Conservation (phyloP, 768 basidiomycete genomes). For the Amanita subjunquillea region DNA sequence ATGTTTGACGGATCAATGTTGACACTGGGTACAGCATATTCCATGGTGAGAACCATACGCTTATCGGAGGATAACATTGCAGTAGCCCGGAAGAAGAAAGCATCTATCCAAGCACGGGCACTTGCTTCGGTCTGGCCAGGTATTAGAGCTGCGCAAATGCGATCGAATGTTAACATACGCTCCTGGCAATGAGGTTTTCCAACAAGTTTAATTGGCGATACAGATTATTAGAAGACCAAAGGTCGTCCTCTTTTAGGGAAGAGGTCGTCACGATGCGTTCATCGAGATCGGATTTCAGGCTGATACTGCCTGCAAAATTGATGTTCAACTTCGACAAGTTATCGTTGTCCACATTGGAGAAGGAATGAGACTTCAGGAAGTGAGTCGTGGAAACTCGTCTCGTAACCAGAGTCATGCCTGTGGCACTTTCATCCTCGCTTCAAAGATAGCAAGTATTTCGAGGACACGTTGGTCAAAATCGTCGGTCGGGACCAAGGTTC, state of each 20-base stretch:
- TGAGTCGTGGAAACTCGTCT: slow-evolving; percentile 2
- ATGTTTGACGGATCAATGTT: not conserved
- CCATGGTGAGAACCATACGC: slow-evolving; percentile 11
- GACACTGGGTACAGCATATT: slow-evolving; percentile 9
- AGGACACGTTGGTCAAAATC: slow-evolving; percentile 8
- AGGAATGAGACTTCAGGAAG: not conserved
- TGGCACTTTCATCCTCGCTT: slow-evolving; percentile 9
- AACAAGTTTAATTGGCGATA: slow-evolving; percentile 10
- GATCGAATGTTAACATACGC: slow-evolving; percentile 1
- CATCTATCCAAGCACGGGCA: slow-evolving; percentile 11
- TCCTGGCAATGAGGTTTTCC: slow-evolving; percentile 8
- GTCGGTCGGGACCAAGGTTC: slow-evolving; percentile 3
- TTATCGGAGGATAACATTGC: slow-evolving; percentile 14
- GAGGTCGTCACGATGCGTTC: slow-evolving; percentile 8
- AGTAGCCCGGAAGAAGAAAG: slow-evolving; percentile 15
- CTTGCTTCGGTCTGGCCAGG: slow-evolving; percentile 12
- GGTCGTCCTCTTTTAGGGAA: slow-evolving; percentile 6
- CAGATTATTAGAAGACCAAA: slow-evolving; percentile 10
- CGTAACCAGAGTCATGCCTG: slow-evolving; percentile 7
- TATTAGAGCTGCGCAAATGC: slow-evolving; percentile 6
- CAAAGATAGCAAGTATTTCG: slow-evolving; percentile 8
- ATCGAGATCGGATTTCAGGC: slow-evolving; percentile 8
- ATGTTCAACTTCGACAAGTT: slow-evolving; percentile 9
- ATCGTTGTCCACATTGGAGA: slow-evolving; percentile 7
- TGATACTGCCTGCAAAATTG: slow-evolving; percentile 6